Evolutionary conservation across 1,139 yeast species (phyloP), one percentile per base, ranked within the genome.

Genomic region (Pichia sp.): DNA sequence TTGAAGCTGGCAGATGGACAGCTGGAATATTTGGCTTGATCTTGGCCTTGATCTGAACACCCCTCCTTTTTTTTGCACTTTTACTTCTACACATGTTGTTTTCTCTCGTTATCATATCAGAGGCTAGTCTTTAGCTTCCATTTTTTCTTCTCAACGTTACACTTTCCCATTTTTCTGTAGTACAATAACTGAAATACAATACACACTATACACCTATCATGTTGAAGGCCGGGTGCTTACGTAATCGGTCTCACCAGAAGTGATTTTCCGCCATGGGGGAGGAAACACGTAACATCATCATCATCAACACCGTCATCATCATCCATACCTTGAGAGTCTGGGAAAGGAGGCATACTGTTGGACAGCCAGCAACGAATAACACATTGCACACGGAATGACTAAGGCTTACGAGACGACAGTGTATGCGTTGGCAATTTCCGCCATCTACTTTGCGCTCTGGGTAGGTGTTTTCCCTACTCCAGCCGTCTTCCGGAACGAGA

Each of bases 321-420:
- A 20, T 20, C 24, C 24, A 3, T 20, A 20, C 24, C 24, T 20
- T 2, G 3, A 3, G 24, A 20, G 24, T 20, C 24, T 20, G 24
- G 24, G 2, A 20, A 20, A 20, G 24, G 24, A 20, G 24, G 24
- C 24, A 20, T 20, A 20, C 3, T 20, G 24, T 20, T 20, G n/a
- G n/a, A n/a, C n/a, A n/a, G n/a, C n/a, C 3, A 20, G 24, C 24
- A 20, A 20, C 24, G 24, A 20, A 20, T 20, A 20, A 20, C 24
- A 20, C 24, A 20, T 20, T 20, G 3, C 24, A 20, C 24, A 20
- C 24, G 50, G 48, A 54, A 85, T 85, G 92, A 84, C 91, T 33
- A 84, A 83, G 68, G 89, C 90, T 52, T 79, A 85, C 33, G 87
- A 85, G 65, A 75, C 90, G 8, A 73, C 73, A 45, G 72, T 80